Evolutionary conservation across 768 basidiomycete species (phyloP), one percentile per base, ranked within the genome.

Genomic region (Multifurca ochricompacta): DNA sequence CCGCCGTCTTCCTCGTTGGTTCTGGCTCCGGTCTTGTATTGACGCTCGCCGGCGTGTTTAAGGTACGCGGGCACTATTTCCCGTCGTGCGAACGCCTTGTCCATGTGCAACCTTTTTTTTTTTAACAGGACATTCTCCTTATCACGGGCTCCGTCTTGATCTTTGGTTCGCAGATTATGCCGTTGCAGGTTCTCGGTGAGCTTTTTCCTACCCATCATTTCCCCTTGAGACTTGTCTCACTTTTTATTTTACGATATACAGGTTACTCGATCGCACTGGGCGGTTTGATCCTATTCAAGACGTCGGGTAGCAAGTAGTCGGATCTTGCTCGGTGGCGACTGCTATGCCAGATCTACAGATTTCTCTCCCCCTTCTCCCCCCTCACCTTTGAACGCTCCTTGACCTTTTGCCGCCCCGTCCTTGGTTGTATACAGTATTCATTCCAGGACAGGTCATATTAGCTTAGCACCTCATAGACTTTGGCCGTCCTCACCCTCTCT

Each of bases 41-140:
- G 60, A 97, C 94, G 2, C 78, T 98, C 4, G 93, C 94, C 2
- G 94, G 94, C 14, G 93, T 97, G 23, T 85, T 93, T 71, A 94
- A 94, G 78, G 85, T 86, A 63, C 37, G 74, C 19, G 5, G 25
- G 11, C 48, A 2, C 25, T 43, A 37, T 35, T 25, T 53, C 25
- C 60, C 25, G 19, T n/a, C 37, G 10, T 37, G 32, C 36, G 11
- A 8, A 14, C 23, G 52, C 19, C 14, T 28, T 32, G 11, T 31
- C n/a, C 31, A 31, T 6, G 4, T 34, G 51, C 19, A 63, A 8
- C 19, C 9, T 9, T n/a, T 7, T 11, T 32, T 9, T 25, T 6
- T 3, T 9, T 13, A 10, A 58, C 37, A 88, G 88, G 95, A 98
- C 67, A 97, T 98, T 59, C 79, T 99, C 25, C 82, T 98, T 56